Evolutionary conservation across 192 early-diverging fungal genomes (phyloP).

Genomic region (Glomus cerebriforme): DNA sequence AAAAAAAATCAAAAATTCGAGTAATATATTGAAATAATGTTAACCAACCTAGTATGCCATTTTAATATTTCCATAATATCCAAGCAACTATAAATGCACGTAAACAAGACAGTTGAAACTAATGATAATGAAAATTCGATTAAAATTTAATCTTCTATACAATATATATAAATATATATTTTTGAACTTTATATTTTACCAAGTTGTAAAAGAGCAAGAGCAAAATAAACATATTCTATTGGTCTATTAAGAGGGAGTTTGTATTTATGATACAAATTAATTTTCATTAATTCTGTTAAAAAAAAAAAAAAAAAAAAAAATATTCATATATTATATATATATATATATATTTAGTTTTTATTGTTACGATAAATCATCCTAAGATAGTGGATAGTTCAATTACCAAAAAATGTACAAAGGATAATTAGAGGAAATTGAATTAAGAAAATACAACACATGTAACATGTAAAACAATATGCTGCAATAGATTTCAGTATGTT

Average conservation of each 20-base stretch:
- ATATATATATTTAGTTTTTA: too few relatives aligned
- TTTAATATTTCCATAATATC: neutral
- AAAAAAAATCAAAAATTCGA: neutral
- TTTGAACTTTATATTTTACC: neutral
- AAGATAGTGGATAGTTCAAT: neutral
- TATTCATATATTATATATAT: too few relatives aligned
- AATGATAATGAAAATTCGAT: neutral
- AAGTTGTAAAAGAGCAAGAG: neutral
- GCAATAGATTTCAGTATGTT: too few relatives aligned
- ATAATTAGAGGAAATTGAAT: neutral
- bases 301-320: neutral
- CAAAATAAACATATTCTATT: neutral
- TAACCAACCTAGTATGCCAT: neutral
- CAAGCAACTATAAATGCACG: neutral
- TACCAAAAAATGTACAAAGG: neutral
- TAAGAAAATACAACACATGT: neutral
- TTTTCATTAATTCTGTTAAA: neutral
- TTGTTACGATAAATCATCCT: too few relatives aligned
- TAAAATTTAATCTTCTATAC: too few relatives aligned
- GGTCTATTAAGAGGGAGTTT: neutral
- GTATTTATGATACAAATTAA: neutral
- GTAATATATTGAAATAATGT: neutral
- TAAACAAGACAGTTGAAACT: neutral
- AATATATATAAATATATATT: neutral
- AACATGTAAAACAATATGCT: neutral